These are phyloP conservation scores for Botrytis porri DNA, from an alignment of 2,329 filamentous ascomycete genomes.

Conservation along the genomic window DNA sequence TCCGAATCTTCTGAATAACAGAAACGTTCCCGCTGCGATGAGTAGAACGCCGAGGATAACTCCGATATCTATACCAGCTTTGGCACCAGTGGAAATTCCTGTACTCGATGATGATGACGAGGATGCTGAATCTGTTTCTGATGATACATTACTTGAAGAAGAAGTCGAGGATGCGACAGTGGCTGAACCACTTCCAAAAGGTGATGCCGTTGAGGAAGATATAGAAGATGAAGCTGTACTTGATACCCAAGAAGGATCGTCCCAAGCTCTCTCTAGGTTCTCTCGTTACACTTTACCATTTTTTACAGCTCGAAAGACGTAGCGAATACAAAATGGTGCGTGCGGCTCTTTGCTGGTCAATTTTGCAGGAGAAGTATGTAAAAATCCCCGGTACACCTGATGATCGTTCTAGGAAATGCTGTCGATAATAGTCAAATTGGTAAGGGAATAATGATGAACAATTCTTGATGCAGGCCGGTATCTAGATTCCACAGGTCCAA, in stretches of 20 bases:
- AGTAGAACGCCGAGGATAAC: neutral
- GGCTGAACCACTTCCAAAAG: neutral
- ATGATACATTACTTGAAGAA: neutral
- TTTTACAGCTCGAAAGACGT: neutral
- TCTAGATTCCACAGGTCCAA: neutral
- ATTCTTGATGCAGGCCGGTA: neutral
- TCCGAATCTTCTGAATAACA: neutral
- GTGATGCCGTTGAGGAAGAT: neutral
- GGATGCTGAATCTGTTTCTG: neutral
- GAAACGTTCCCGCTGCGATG: neutral
- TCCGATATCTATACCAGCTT: neutral
- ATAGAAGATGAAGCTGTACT: neutral
- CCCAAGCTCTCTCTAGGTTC: neutral
- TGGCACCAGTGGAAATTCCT: neutral
- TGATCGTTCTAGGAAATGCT: neutral
- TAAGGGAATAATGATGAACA: neutral
- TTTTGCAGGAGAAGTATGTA: neutral
- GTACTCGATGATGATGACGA: neutral
- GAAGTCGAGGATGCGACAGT: neutral
- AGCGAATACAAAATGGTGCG: neutral
- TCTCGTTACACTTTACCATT: neutral
- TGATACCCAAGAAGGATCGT: slow-evolving; percentile 10
- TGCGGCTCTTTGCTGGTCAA: neutral
- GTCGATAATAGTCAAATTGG: neutral
- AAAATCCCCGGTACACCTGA: neutral